Conservation (phyloP, 2,329 filamentous ascomycete species). For the Knufia petricola region DNA sequence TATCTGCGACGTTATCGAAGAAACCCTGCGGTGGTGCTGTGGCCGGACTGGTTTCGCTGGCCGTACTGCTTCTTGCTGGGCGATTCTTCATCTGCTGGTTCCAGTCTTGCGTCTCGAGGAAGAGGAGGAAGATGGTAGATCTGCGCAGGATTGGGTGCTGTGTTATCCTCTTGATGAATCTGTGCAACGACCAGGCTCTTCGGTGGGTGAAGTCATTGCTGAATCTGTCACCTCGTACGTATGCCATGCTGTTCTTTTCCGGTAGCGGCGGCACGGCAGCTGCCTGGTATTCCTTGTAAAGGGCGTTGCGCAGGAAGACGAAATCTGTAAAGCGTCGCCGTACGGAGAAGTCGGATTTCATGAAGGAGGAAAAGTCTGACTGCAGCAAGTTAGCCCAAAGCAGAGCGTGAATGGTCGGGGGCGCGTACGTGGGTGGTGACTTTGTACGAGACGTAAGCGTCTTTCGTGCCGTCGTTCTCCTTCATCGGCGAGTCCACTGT, state of each 20-base stretch:
- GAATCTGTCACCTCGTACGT: slow-evolving; percentile 92
- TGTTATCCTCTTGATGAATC: slow-evolving; percentile 77
- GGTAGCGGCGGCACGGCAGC: slow-evolving; percentile 89
- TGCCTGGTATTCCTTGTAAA: slow-evolving; percentile 78
- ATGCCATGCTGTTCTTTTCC: slow-evolving; percentile 99
- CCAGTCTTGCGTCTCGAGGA: slow-evolving; percentile 91
- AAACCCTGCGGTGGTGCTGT: slow-evolving; percentile 49
- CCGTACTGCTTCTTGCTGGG: slow-evolving; percentile 52
- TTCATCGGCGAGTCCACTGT: slow-evolving; percentile 75
- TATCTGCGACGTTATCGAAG: slow-evolving; percentile 91
- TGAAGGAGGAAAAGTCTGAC: slow-evolving; percentile 92
- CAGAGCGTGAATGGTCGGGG: background rate
- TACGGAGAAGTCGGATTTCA: slow-evolving; percentile 66
- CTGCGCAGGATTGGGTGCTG: slow-evolving; percentile 83
- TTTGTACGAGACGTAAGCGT: slow-evolving; percentile 90
- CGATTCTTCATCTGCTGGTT: slow-evolving; percentile 87
- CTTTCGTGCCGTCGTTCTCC: slow-evolving; percentile 93
- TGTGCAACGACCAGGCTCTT: slow-evolving; percentile 79
- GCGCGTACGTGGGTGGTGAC: slow-evolving; percentile 72
- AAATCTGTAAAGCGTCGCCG: slow-evolving; percentile 96
- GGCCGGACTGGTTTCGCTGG: slow-evolving; percentile 31
- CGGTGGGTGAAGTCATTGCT: slow-evolving; percentile 83
- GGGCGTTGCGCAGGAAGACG: slow-evolving; percentile 86
- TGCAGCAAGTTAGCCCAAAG: slow-evolving; percentile 30
- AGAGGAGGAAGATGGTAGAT: slow-evolving; percentile 71